phyloP scores from a whole-genome alignment of 805 yeast genomes.

The Spathaspora boniae region DNA sequence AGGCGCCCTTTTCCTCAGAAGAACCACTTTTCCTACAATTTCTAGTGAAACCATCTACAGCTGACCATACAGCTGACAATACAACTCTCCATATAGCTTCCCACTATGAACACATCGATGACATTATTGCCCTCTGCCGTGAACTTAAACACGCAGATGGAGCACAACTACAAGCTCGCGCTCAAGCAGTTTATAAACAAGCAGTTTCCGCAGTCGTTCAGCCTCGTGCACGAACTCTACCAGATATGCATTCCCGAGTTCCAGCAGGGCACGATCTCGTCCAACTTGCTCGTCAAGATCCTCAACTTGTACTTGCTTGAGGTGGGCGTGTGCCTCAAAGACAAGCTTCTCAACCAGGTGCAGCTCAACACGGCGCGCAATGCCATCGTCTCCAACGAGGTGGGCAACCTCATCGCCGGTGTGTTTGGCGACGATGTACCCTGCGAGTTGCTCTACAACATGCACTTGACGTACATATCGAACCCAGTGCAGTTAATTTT shows the following conservation, averaged over 20 bases:
- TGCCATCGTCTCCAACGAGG: conserved; percentile 7
- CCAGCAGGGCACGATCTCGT: conserved; percentile 21
- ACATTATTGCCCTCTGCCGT: conserved; percentile 1
- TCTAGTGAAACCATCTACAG: too few relatives aligned
- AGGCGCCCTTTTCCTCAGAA: too few relatives aligned
- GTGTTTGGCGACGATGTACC: conserved; percentile 21
- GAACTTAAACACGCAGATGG: conserved; percentile 10
- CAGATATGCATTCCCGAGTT: conserved; percentile 18
- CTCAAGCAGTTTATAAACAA: conserved; percentile 38
- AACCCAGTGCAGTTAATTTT: conserved; percentile 18
- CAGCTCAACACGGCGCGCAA: conserved; percentile 3
- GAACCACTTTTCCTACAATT: too few relatives aligned
- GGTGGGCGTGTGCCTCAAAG: conserved; percentile 21
- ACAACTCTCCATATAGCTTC: not conserved
- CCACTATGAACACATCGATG: conserved; percentile 5
- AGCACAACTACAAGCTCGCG: conserved; percentile 28
- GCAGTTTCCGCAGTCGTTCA: conserved; percentile 31
- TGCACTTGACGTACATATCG: conserved; percentile 26
- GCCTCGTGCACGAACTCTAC: conserved; percentile 21
- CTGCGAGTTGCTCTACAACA: conserved; percentile 29
- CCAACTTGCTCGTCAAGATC: conserved; percentile 30
- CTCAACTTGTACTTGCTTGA: conserved; percentile 34
- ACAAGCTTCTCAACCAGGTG: conserved; percentile 2
- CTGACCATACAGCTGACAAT: too few relatives aligned
- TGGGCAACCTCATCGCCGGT: conserved; percentile 2